These are phyloP conservation scores for Xerocomellus intermedius DNA, from an alignment of 768 basidiomycete genomes.

Conservation along the genomic window DNA sequence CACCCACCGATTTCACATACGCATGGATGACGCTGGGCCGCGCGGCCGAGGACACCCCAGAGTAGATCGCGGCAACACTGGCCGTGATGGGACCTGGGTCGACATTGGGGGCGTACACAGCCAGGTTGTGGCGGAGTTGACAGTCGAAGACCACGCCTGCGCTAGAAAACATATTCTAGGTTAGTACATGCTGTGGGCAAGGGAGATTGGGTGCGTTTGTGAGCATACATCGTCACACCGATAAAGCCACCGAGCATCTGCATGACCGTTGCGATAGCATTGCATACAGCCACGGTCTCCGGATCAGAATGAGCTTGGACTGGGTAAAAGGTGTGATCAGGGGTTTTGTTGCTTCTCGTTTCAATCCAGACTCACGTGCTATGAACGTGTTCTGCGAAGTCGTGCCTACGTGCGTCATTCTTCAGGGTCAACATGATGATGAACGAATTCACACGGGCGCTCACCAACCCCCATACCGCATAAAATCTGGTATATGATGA, in stretches of 20 bases:
- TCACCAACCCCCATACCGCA: slow-evolving; percentile 15
- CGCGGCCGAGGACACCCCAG: neutral
- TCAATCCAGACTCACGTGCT: neutral
- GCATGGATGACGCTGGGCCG: slow-evolving; percentile 11
- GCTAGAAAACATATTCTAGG: neutral
- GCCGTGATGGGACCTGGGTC: slow-evolving; percentile 7
- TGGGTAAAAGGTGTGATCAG: neutral
- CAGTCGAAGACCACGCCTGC: slow-evolving; percentile 8
- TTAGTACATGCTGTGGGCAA: neutral
- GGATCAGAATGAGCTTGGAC: slow-evolving; percentile 10
- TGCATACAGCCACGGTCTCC: slow-evolving; percentile 3
- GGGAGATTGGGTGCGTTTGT: neutral
- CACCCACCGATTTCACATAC: slow-evolving; percentile 12
- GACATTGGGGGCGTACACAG: slow-evolving; percentile 8
- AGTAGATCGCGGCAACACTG: slow-evolving; percentile 10
- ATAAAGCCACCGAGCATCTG: slow-evolving; percentile 15
- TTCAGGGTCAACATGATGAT: neutral
- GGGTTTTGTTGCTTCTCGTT: neutral
- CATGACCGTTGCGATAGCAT: slow-evolving; percentile 9
- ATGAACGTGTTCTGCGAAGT: slow-evolving; percentile 12
- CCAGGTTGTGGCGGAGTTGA: slow-evolving; percentile 8
- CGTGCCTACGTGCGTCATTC: neutral
- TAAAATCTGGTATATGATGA: slow-evolving; percentile 12
- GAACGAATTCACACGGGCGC: neutral
- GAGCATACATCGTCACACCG: slow-evolving; percentile 4